phyloP scores from a whole-genome alignment of 1,284 basidiomycete genomes.

The Pisolithus thermaeus region DNA sequence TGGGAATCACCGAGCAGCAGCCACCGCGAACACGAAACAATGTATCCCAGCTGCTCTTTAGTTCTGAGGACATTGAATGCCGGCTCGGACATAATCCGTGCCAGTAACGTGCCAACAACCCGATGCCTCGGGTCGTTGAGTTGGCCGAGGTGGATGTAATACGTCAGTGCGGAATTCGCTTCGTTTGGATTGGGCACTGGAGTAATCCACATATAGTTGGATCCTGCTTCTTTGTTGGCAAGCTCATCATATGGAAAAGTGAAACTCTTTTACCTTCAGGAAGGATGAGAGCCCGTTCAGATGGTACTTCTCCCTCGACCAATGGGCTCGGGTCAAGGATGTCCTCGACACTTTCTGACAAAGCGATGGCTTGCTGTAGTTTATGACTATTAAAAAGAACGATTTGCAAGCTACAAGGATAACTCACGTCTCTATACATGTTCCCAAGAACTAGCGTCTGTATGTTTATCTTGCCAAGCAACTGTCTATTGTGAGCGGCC shows the following conservation, averaged over 20 bases:
- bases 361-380: slow-evolving; percentile 66
- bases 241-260: background rate
- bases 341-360: slow-evolving; percentile 71
- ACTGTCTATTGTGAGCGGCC: slow-evolving; percentile 54
- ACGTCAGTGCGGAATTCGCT: slow-evolving; percentile 79
- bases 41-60: slow-evolving; percentile 94
- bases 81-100: slow-evolving; percentile 83
- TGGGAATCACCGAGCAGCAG: slow-evolving; percentile 56
- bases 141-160: slow-evolving; percentile 73
- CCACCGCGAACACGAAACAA: slow-evolving; percentile 63
- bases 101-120: slow-evolving; percentile 56
- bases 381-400: slow-evolving; percentile 4
- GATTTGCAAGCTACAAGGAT: slow-evolving; percentile 1
- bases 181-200: slow-evolving; percentile 84
- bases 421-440: slow-evolving; percentile 67
- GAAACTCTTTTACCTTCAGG: slow-evolving; percentile 47
- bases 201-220: slow-evolving; percentile 66
- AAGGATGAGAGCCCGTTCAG: slow-evolving; percentile 55
- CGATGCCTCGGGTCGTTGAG: slow-evolving; percentile 50
- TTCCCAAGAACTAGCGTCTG: slow-evolving; percentile 86
- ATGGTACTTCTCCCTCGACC: slow-evolving; percentile 27
- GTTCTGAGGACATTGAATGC: slow-evolving; percentile 95
- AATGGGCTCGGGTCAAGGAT: slow-evolving; percentile 59
- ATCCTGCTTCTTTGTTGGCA: slow-evolving; percentile 38
- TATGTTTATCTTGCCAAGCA: slow-evolving; percentile 69